A percentile compares a stretch with the other conserved stretches of the same genome.
Evolutionary conservation across 2,329 filamentous ascomycete genomes (phyloP).

Genomic region (Arthroderma sp.): DNA sequence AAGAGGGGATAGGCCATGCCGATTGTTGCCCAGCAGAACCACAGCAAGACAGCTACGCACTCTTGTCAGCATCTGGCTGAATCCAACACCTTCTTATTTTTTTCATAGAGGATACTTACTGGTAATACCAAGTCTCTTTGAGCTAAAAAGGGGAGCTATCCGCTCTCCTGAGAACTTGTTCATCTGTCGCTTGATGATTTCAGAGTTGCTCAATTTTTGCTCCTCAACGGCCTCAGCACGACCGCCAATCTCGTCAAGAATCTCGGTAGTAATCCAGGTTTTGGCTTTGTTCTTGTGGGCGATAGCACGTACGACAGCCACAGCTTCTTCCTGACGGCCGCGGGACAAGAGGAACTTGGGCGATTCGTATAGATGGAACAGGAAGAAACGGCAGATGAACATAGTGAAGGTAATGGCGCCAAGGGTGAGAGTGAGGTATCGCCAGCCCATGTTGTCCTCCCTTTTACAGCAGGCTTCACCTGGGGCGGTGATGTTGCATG

Average conservation of each 20-base stretch:
- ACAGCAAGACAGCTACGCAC: slow-evolving; percentile 38
- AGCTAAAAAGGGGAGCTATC: slow-evolving; percentile 49
- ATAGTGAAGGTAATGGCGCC: slow-evolving; percentile 61
- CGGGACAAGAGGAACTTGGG: slow-evolving; percentile 68
- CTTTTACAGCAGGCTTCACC: slow-evolving; percentile 26
- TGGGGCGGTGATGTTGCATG: slow-evolving; percentile 19
- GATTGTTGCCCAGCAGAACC: slow-evolving; percentile 72
- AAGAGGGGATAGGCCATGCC: slow-evolving; percentile 81
- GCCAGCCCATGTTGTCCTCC: slow-evolving; percentile 57
- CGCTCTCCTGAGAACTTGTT: slow-evolving; percentile 54
- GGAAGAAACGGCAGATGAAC: slow-evolving; percentile 64
- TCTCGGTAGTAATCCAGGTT: slow-evolving; percentile 65
- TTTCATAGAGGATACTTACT: slow-evolving; percentile 21
- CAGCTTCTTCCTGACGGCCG: slow-evolving; percentile 65
- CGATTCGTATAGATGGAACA: slow-evolving; percentile 73
- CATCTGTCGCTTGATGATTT: slow-evolving; percentile 48
- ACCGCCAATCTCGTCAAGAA: slow-evolving; percentile 43
- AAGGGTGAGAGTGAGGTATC: slow-evolving; percentile 57
- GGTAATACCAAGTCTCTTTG: slow-evolving; percentile 34
- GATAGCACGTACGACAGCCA: slow-evolving; percentile 66
- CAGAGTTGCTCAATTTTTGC: slow-evolving; percentile 27
- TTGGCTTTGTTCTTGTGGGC: slow-evolving; percentile 55
- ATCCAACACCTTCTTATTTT: slow-evolving; percentile 24
- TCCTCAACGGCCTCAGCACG: slow-evolving; percentile 30
- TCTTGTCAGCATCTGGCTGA: slow-evolving; percentile 15